Evolutionary conservation across 2,329 filamentous ascomycete genomes (phyloP).

Genomic region (Colletotrichum acutatum): DNA sequence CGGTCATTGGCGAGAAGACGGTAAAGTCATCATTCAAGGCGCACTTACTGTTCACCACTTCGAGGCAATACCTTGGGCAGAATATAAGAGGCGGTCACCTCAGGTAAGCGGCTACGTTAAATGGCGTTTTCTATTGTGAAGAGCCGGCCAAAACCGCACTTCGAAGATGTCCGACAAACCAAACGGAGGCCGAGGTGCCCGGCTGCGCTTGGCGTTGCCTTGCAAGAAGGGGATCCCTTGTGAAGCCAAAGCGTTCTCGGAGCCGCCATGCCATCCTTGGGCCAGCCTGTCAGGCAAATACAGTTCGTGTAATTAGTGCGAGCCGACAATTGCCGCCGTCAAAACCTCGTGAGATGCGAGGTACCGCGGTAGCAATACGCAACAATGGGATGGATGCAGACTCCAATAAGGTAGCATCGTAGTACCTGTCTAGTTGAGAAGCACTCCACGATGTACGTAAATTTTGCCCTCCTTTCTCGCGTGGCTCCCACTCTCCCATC

Average conservation of each 20-base stretch:
- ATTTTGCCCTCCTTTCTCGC: neutral
- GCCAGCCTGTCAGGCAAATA: neutral
- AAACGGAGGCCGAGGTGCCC: conserved; percentile 9
- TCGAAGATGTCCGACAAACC: neutral
- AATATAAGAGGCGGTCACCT: neutral
- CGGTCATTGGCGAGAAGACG: neutral
- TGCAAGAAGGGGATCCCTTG: conserved; percentile 15
- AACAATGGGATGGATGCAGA: too few relatives aligned
- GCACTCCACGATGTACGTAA: neutral
- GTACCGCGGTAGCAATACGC: neutral
- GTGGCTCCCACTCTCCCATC: conserved; percentile 3
- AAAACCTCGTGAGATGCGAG: neutral
- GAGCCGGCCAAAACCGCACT: neutral
- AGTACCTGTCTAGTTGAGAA: too few relatives aligned
- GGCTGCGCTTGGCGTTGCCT: neutral
- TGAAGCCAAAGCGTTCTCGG: neutral
- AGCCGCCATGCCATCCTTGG: neutral
- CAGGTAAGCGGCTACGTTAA: neutral
- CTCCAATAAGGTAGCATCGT: neutral
- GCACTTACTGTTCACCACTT: too few relatives aligned
- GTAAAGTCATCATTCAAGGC: neutral
- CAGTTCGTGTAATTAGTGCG: neutral
- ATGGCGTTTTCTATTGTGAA: neutral
- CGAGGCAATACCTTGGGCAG: too few relatives aligned
- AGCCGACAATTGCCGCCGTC: conserved; percentile 18